Evolutionary conservation across 345 rosid genomes (phyloP), one percentile per base, ranked within the genome.

Genomic region (Citropsis articulata): DNA sequence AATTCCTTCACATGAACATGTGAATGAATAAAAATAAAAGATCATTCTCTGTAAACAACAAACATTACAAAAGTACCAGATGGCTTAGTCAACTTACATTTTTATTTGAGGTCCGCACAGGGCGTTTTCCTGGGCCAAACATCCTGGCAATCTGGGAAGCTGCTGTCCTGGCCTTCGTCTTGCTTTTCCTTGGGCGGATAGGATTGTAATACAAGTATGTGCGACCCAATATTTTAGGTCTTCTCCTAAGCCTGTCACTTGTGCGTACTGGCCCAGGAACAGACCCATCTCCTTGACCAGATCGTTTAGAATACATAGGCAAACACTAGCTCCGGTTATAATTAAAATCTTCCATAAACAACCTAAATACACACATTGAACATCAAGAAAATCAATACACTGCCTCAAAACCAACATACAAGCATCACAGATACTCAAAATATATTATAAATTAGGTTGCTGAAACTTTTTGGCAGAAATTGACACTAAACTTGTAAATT

Each of bases 111-210:
- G 84, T 83, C 75, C 94, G 88, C 27, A 83, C 80, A 2, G 88
- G 77, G 8, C 87, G 89, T 79, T 91, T 89, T 75, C 94, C 93
- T 24, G 91, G 87, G 67, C 88, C 83, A 77, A 96, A 72, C 88
- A 94, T 88, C 86, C 90, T 93, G 53, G 99, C 98, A 75, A 97
- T 92, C 82, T 88, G 92, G 21, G 98, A 93, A 70, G 99, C 99
- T 30, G 97, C 92, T 3, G 98, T 91, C 88, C 99, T 94, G 14
- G 92, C 82, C 86, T 89, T 94, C 50, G 98, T 83, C 88, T 89
- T 96, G 80, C 85, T 81, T 89, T 93, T 94, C 89, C 90, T 89
- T 74, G 84, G 50, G 21, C 88, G 97, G 24, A 86, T 88, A 35
- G 91, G 91, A 67, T 88, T 67, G 82, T 94, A 94, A 85, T 92